phyloP scores from a whole-genome alignment of 1,139 yeast genomes.

The Diutina siamensis region DNA sequence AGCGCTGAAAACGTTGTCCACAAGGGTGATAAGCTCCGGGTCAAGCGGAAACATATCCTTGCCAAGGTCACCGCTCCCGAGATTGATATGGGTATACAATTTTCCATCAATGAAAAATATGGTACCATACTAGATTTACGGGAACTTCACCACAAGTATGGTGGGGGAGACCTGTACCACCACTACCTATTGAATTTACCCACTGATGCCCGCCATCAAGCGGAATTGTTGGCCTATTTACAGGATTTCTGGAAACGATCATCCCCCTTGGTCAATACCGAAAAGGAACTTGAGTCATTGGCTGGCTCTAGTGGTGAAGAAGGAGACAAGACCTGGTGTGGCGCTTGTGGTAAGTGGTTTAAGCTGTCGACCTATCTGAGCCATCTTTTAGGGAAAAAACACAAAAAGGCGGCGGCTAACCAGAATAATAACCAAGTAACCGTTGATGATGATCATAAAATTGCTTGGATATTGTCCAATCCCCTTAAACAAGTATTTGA shows the following conservation, averaged over 20 bases:
- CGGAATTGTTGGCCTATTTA: neutral
- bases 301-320: neutral
- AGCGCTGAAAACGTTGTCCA: neutral
- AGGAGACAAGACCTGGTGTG: constrained; percentile 33
- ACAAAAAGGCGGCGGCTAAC: constrained; percentile 38
- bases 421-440: no score
- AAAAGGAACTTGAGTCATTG: neutral
- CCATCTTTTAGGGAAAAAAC: constrained; percentile 72
- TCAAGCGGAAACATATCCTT: neutral
- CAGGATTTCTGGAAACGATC: neutral
- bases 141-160: neutral
- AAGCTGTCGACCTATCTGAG: constrained; percentile 54
- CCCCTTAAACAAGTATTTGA: constrained; percentile 9
- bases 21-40: neutral
- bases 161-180: neutral
- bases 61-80: neutral
- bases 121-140: neutral
- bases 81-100: neutral
- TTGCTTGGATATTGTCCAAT: neutral
- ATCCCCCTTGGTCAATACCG: neutral
- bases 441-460: neutral
- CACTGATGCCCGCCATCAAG: neutral
- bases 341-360: constrained; percentile 53
- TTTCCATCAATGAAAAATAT: neutral
- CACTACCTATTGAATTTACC: neutral